Percentiles rank a stretch among this genome's conserved stretches.
phyloP scores from a whole-genome alignment of 495 filamentous ascomycete species.

The Aspergillus leporis region DNA sequence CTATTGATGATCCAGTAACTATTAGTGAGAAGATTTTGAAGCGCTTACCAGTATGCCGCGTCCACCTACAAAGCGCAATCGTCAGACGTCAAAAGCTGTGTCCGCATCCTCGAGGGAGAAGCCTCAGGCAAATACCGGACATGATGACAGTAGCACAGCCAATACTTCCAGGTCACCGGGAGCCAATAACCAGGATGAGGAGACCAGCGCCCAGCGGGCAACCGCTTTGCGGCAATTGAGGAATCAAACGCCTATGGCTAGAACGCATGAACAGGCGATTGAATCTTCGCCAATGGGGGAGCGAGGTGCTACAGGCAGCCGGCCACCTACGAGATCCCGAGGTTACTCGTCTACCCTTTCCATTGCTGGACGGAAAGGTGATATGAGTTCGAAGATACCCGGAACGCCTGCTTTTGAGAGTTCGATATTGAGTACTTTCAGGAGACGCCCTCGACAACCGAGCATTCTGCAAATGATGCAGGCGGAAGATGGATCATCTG shows the following conservation, averaged over 20 bases:
- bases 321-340: constrained; percentile 46
- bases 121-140: not conserved
- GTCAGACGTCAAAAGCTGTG: constrained; percentile 24
- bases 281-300: constrained; percentile 42
- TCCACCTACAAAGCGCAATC: constrained; percentile 42
- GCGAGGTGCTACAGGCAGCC: constrained; percentile 37
- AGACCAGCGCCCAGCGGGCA: constrained; percentile 13
- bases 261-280: constrained; percentile 39
- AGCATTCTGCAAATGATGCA: constrained; percentile 68
- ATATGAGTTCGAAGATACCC: constrained; percentile 39
- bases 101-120: constrained; percentile 4
- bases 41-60: constrained; percentile 38
- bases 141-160: not conserved
- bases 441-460: constrained; percentile 62
- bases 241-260: constrained; percentile 38
- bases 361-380: constrained; percentile 43
- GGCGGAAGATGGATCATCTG: constrained; percentile 47
- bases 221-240: constrained; percentile 28
- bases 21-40: not conserved
- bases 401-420: constrained; percentile 57
- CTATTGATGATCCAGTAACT: not conserved
- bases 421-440: constrained; percentile 61
- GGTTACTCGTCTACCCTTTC: constrained; percentile 50
- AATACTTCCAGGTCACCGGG: constrained; percentile 13
- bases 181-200: not conserved